Base-by-base conservation (phyloP, 345 rosid genomes). In the Bretschneidera sinensis region DNA sequence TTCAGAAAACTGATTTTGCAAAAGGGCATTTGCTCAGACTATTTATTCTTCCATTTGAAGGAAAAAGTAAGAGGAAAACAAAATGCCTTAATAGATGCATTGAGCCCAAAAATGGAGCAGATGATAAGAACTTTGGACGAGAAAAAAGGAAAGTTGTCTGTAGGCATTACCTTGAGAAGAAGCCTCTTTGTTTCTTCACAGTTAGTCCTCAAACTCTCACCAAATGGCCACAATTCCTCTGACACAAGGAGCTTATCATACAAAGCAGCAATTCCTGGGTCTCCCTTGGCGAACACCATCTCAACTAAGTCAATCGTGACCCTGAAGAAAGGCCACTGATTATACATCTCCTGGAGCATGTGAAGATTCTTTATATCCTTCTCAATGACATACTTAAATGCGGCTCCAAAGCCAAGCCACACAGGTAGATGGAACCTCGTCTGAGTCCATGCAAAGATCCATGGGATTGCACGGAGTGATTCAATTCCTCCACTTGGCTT, bases 401-500 rank as follows among this genome's bases (percentile, higher is more conserved):
- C 99, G 15, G 77, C 85, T 63, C 99, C 96, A 58, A 91, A 88
- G 57, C 99, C 99, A 33, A 95, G 91, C 99, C 99, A 95, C 15
- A 91, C 97, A 0, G 97, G 99, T 48, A 95, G 97, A 76, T 91
- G 97, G 70, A 95, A 95, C 75, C 99, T 82, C 18, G 99, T 95
- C 58, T 95, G 99, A 0, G 99, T 91, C 99, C 99, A 95, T 13
- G 99, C 99, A 81, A 95, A 95, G 67, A 95, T 91, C 99, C 99
- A 95, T 2, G 99, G 99, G 63, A 95, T 95, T 18, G 99, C 99
- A 67, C 99, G 96, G 15, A 95, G 96, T 48, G 97, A 88, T 76
- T 91, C 99, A 2, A 95, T 95, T 21, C 99, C 99, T 1, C 97
- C 97, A 23, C 97, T 91, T 55, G 96, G 96, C 71, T 88, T 95